Conservation (phyloP, 768 basidiomycete genomes). For the Zangia roseola region DNA sequence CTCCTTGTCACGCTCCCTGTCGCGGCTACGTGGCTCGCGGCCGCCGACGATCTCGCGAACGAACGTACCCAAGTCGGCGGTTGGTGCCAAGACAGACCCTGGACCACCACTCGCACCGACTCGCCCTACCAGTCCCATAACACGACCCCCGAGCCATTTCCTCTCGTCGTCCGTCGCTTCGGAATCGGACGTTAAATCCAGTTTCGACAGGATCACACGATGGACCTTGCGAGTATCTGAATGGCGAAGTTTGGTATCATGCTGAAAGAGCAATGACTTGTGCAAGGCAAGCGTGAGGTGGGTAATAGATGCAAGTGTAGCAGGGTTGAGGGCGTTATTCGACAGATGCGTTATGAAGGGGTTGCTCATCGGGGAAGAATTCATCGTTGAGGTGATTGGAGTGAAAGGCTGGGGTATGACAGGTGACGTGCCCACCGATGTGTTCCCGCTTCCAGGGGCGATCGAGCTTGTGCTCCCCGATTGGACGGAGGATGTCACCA, state of each 20-base stretch:
- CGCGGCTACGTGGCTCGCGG: conserved; percentile 20
- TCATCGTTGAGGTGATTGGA: conserved; percentile 1
- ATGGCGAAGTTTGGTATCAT: conserved; percentile 30
- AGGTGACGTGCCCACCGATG: conserved; percentile 21
- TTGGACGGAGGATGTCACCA: conserved; percentile 25
- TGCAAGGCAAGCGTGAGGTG: conserved; percentile 28
- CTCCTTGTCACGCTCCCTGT: conserved; percentile 35
- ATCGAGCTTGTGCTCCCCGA: conserved; percentile 14
- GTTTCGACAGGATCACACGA: conserved; percentile 57
- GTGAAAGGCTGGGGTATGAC: conserved; percentile 8
- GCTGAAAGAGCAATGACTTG: conserved; percentile 24
- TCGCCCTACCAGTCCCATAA: conserved; percentile 40
- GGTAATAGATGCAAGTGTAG: conserved; percentile 1
- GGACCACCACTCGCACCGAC: conserved; percentile 37
- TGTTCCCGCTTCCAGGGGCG: conserved; percentile 8
- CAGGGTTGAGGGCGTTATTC: conserved; percentile 15
- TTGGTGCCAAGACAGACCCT: conserved; percentile 44
- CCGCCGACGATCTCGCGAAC: conserved; percentile 42
- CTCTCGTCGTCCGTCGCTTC: conserved; percentile 33
- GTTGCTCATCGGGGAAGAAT: conserved; percentile 8
- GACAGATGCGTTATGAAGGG: conserved; percentile 9
- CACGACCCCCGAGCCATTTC: conserved; percentile 31
- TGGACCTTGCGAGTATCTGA: conserved; percentile 61
- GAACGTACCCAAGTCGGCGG: conserved; percentile 52
- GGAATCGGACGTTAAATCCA: conserved; percentile 42